phyloP scores from a whole-genome alignment of 139 green algal species.

The Chlorella sp. region DNA sequence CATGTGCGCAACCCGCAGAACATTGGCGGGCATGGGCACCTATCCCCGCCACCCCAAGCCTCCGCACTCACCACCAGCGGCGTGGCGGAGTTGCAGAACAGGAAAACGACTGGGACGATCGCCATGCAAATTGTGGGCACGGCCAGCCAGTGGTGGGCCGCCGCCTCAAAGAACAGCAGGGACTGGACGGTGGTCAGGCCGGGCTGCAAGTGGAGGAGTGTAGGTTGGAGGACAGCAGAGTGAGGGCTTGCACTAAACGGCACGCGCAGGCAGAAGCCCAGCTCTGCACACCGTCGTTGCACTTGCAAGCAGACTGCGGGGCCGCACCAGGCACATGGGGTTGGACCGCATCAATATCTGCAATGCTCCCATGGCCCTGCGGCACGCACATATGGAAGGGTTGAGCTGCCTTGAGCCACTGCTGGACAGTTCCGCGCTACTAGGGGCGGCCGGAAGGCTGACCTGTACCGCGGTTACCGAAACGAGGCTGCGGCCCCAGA shows the following conservation, averaged over 20 bases:
- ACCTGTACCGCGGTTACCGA: too few relatives aligned
- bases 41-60: neutral
- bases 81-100: constrained; percentile 15
- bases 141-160: constrained; percentile 31
- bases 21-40: too few relatives aligned
- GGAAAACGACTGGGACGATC: constrained; percentile 26
- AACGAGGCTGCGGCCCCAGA: too few relatives aligned
- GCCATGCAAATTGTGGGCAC: constrained; percentile 27
- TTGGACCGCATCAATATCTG: constrained; percentile 36
- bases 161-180: constrained; percentile 33
- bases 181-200: neutral
- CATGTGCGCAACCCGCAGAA: neutral
- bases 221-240: neutral
- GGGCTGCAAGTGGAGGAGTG: neutral
- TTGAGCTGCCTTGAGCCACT: too few relatives aligned
- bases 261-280: too few relatives aligned
- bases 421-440: too few relatives aligned
- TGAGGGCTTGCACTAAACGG: too few relatives aligned
- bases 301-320: neutral
- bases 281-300: too few relatives aligned
- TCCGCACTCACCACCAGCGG: constrained; percentile 10
- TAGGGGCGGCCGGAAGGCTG: too few relatives aligned
- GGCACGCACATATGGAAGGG: too few relatives aligned
- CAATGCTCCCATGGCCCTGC: constrained; percentile 22
- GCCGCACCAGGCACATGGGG: constrained; percentile 21